Evolutionary conservation across 73 alveolate species (phyloP), one percentile per base, ranked within the genome.

Genomic region (Uronychia setigera): DNA sequence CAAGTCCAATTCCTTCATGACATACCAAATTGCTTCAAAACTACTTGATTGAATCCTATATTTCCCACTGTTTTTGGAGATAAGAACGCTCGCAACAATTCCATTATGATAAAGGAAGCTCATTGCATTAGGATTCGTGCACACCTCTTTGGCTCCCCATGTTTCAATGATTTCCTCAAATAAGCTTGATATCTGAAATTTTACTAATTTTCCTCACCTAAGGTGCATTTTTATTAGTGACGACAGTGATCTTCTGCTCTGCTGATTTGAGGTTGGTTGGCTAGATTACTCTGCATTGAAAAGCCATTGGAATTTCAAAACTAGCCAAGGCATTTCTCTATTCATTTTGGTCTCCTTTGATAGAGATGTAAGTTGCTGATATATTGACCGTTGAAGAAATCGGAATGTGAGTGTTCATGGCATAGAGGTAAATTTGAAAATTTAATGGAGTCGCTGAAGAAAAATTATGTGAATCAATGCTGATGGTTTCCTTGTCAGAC

Each of bases 61-160:
- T 81, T 93, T 93, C 11, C 92, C 90, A 67, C 91, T 92, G 84
- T 93, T 93, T 80, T 93, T 93, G 31, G 93, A 67, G 74, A 91
- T 89, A 76, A 93, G 85, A 74, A 93, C 80, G 1, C 94, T 80
- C 30, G 88, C 98, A 33, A 91, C 92, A 26, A 89, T 80, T 60
- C 87, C 88, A 82, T 91, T 87, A 32, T 91, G 95, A 80, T 91
- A 93, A 78, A 84, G 79, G 57, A 93, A 93, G 32, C 90, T 78
- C 83, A 77, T 87, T 80, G 86, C 87, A 81, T 78, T 93, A 75
- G 89, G 91, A 33, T 90, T 93, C 78, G 93, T 91, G 80, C 96
- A 91, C 81, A 60, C 81, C 59, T 74, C 89, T 35, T 83, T 13
- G 0, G 92, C 92, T 26, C 75, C 27, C n/a, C 81, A 33, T 27